Percentiles rank a stretch among this genome's conserved stretches.
phyloP scores from a whole-genome alignment of 2,329 filamentous ascomycete genomes.

The Emergomyces africanus region DNA sequence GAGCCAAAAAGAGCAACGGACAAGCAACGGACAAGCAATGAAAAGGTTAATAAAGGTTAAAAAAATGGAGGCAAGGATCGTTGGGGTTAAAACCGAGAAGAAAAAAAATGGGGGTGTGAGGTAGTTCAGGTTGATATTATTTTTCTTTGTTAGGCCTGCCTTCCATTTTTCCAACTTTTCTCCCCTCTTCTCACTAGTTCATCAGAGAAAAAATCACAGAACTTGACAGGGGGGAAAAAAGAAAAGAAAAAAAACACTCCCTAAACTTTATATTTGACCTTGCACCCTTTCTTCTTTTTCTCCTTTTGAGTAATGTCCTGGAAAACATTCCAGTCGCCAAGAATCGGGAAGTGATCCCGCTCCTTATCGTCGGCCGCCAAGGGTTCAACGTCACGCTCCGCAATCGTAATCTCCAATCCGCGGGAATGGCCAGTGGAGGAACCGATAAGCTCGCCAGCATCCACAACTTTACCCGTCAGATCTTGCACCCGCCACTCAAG shows the following conservation, averaged over 20 bases:
- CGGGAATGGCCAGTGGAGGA: background rate
- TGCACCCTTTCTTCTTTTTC: background rate
- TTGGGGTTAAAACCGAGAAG: background rate
- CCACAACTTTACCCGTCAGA: slow-evolving; percentile 8
- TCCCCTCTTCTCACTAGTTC: background rate
- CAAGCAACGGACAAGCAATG: background rate
- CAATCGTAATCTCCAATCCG: slow-evolving; percentile 2
- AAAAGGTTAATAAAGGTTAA: background rate
- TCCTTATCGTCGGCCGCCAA: background rate
- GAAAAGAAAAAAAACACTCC: background rate
- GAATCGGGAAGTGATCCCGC: background rate
- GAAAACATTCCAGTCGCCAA: background rate
- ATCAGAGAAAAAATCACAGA: slow-evolving; percentile 1
- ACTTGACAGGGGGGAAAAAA: background rate
- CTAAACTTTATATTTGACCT: background rate
- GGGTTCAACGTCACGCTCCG: background rate
- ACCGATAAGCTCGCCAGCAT: slow-evolving; percentile 8
- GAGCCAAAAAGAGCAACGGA: background rate
- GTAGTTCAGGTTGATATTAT: background rate
- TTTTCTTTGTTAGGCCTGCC: background rate
- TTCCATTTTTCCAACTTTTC: background rate
- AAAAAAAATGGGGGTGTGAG: background rate
- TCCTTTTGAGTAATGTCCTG: background rate
- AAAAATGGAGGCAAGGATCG: background rate
- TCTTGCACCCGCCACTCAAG: slow-evolving; percentile 14